Base-by-base conservation (phyloP, 2,329 filamentous ascomycete species). In the Orbilia oligospora region DNA sequence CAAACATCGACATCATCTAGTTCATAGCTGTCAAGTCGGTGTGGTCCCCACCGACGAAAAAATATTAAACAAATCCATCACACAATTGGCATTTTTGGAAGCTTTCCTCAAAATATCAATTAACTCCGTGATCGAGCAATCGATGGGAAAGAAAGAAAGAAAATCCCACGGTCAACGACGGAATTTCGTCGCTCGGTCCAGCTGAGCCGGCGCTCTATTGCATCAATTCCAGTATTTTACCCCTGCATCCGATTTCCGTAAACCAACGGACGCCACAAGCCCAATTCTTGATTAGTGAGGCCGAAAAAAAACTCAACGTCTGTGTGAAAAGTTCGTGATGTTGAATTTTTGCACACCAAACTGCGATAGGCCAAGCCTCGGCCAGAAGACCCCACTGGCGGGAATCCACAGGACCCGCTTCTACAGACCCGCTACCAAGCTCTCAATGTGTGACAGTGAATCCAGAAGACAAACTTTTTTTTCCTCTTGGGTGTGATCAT, bases 181-280 rank as follows among this genome's bases (percentile, higher is more conserved):
- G 56, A 61, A 36, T 3, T 44, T 44, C 33, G 20, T 61, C 18
- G 24, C 56, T 61, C 56, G 56, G 56, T 30, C 36, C 56, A 61
- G 24, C 33, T 44, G 36, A 44, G 10, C 56, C 56, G 36, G 36
- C 33, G 56, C 36, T 61, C 56, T 41, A 44, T 44, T 61, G 67
- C 53, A 58, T 63, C 22, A 46, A 49, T 41, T 63, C 14, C 46
- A 44, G 20, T 41, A 55, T 8, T 46, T 48, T 56, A 48, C 69
- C 69, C 69, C 69, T 72, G 69, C 58, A 65, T 33, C 69, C 69
- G 69, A 56, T 72, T 72, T 55, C 69, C 69, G 69, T 61, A 46
- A 55, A 27, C 36, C n/a, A 56, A 46, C 58, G 69, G 56, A 36
- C 20, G 56, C 56, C 56, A 63, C 27, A 14, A 18, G 6, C 16